These are phyloP conservation scores for Schizopora paradoxa DNA, from an alignment of 1,284 basidiomycete species.

Conservation along the genomic window DNA sequence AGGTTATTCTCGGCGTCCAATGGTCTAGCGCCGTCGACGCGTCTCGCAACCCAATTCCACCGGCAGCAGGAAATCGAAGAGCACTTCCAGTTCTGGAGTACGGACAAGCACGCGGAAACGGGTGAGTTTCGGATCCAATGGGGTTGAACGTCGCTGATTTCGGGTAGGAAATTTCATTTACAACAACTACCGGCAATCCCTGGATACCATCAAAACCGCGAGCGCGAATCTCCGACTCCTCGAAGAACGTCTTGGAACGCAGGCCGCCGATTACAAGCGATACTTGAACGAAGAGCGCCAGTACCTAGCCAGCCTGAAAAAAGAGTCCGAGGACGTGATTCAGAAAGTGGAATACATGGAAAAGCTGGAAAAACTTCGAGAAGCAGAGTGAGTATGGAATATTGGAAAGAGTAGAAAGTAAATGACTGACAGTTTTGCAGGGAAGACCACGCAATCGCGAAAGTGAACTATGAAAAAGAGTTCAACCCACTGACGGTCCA, in stretches of 20 bases:
- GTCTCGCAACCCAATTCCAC: constrained; percentile 25
- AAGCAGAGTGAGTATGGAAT: too few relatives aligned
- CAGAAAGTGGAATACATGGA: too few relatives aligned
- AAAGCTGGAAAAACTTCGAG: too few relatives aligned
- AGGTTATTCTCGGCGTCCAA: constrained; percentile 28
- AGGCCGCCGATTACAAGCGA: constrained; percentile 14
- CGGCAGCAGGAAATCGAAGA: constrained; percentile 24
- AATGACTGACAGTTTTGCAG: too few relatives aligned
- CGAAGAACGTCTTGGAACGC: background rate
- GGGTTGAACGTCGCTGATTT: too few relatives aligned
- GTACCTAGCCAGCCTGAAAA: too few relatives aligned
- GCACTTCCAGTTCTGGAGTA: constrained; percentile 26
- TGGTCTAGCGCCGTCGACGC: constrained; percentile 18
- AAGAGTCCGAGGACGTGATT: too few relatives aligned
- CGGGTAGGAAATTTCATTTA: constrained; percentile 23
- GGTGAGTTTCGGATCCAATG: too few relatives aligned
- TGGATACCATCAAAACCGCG: constrained; percentile 21
- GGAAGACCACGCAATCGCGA: too few relatives aligned
- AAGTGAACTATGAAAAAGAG: too few relatives aligned
- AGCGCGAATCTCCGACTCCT: constrained; percentile 10
- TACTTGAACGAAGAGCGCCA: constrained; percentile 19
- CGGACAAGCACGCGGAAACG: constrained; percentile 25
- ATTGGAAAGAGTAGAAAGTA: too few relatives aligned
- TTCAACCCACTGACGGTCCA: too few relatives aligned
- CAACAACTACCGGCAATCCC: constrained; percentile 26